Percentiles rank a stretch among this genome's conserved stretches.
phyloP scores from a whole-genome alignment of 495 filamentous ascomycete species.

The Aspergillus biplanus region DNA sequence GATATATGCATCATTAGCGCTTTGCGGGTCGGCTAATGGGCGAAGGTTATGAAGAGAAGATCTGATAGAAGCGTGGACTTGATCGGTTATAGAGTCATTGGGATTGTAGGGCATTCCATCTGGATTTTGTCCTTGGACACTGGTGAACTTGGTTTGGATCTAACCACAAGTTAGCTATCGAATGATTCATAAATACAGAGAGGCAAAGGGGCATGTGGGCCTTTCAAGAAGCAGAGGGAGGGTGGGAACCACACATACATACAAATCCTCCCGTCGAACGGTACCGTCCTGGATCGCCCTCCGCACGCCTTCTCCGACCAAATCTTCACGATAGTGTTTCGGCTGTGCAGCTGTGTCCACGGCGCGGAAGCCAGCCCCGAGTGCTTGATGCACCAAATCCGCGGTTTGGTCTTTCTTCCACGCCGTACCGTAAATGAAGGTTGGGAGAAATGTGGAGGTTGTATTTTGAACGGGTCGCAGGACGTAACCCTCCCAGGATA shows the following conservation, averaged over 20 bases:
- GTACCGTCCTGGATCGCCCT: constrained; percentile 59
- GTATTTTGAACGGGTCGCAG: constrained; percentile 37
- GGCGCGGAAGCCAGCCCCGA: constrained; percentile 71
- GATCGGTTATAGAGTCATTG: constrained; percentile 54
- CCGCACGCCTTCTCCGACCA: constrained; percentile 68
- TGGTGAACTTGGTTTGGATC: constrained; percentile 85
- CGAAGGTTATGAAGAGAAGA: constrained; percentile 71
- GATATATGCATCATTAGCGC: constrained; percentile 58
- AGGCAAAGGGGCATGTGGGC: background rate
- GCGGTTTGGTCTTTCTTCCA: constrained; percentile 79
- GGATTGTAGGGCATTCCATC: constrained; percentile 63
- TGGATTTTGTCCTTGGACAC: constrained; percentile 60
- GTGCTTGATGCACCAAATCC: constrained; percentile 67
- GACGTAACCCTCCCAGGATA: constrained; percentile 41
- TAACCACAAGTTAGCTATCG: constrained; percentile 31
- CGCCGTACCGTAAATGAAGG: constrained; percentile 81
- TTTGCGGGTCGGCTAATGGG: constrained; percentile 30
- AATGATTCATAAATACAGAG: background rate
- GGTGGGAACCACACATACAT: constrained; percentile 43
- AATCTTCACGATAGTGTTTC: constrained; percentile 73
- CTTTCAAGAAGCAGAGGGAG: background rate
- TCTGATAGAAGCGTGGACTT: constrained; percentile 66
- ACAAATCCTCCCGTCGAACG: constrained; percentile 63
- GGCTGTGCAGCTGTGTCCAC: constrained; percentile 83
- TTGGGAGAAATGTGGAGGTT: constrained; percentile 44